Percentiles rank a stretch among this genome's conserved stretches.
These are phyloP conservation scores for Luffa acutangula DNA, from an alignment of 306 rosid genomes.

Conservation along the genomic window DNA sequence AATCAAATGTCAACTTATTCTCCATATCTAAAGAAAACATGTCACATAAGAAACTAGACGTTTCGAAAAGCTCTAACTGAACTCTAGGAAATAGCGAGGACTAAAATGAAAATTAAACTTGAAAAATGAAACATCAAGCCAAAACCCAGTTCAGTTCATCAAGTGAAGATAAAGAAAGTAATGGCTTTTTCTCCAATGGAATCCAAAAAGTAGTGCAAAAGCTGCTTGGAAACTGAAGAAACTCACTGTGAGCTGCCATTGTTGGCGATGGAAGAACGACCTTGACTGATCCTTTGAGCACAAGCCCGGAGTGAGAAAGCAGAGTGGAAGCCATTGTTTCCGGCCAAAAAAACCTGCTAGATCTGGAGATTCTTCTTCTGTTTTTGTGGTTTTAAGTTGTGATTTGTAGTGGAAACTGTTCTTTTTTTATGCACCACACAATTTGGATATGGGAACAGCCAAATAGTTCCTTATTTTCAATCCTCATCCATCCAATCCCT, in stretches of 20 bases:
- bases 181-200: background rate
- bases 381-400: background rate
- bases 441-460: slow-evolving; percentile 4
- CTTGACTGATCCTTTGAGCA: slow-evolving; percentile 1
- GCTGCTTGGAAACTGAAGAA: background rate
- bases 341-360: background rate
- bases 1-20: background rate
- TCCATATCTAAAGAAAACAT: background rate
- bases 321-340: slow-evolving; percentile 1
- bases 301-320: background rate
- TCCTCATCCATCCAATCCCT: slow-evolving; percentile 1
- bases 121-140: background rate
- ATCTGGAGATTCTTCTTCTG: background rate
- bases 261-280: background rate
- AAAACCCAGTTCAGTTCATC: background rate
- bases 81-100: background rate
- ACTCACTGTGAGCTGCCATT: slow-evolving; percentile 1
- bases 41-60: too few relatives aligned
- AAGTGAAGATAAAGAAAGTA: background rate
- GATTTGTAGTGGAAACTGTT: background rate
- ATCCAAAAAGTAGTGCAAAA: background rate
- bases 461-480: background rate
- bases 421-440: slow-evolving; percentile 3
- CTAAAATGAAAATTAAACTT: background rate
- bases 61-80: background rate